Conservation (phyloP, 306 rosid genomes). For the Begonia loranthoides region DNA sequence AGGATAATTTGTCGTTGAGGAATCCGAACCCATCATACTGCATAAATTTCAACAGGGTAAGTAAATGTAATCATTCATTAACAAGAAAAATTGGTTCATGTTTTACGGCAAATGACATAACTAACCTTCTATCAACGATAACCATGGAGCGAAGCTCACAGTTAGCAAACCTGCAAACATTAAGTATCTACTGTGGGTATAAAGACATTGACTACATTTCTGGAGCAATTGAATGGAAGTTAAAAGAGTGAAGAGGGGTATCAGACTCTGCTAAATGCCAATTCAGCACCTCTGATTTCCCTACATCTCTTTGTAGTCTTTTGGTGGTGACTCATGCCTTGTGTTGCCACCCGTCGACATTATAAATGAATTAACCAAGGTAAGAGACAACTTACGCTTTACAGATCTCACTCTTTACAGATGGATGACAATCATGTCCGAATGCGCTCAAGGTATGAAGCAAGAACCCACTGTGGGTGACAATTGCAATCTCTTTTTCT, state of each 20-base stretch:
- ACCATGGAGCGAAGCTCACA: slow-evolving; percentile 87
- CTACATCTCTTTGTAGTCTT: too few relatives aligned
- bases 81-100: not conserved
- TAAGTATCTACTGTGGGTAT: too few relatives aligned
- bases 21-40: slow-evolving; percentile 57
- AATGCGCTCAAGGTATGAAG: slow-evolving; percentile 51
- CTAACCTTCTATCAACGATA: slow-evolving; percentile 64
- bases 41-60: slow-evolving; percentile 5
- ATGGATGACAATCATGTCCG: slow-evolving; percentile 78
- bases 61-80: not conserved
- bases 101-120: slow-evolving; percentile 7
- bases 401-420: slow-evolving; percentile 46
- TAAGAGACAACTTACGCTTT: slow-evolving; percentile 5
- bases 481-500: slow-evolving; percentile 84
- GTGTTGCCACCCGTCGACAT: not conserved
- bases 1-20: slow-evolving; percentile 52
- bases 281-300: too few relatives aligned
- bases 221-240: too few relatives aligned
- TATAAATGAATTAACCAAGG: not conserved
- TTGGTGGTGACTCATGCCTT: not conserved
- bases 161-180: slow-evolving; percentile 58
- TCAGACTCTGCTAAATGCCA: too few relatives aligned
- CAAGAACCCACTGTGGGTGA: slow-evolving; percentile 67
- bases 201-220: not conserved
- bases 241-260: too few relatives aligned